Percentiles rank a stretch among this genome's conserved stretches.
Conservation (phyloP, 2,329 filamentous ascomycete genomes). For the Diaporthe vaccinii region DNA sequence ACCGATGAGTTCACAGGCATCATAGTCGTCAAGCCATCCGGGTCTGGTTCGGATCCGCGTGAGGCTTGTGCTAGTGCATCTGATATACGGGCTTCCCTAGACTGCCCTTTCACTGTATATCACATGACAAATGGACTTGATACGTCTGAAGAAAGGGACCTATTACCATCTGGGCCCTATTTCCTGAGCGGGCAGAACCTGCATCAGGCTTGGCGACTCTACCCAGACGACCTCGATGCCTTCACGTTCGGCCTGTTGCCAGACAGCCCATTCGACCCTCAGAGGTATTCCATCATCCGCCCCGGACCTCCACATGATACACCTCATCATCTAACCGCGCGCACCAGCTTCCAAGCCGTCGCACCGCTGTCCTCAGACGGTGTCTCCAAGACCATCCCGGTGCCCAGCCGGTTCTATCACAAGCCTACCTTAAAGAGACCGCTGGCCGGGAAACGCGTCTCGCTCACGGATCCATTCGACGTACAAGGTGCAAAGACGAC, state of each 20-base stretch:
- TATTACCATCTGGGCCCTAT: slow-evolving; percentile 56
- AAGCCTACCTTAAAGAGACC: slow-evolving; percentile 45
- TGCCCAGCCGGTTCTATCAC: slow-evolving; percentile 40
- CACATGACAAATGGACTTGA: slow-evolving; percentile 3
- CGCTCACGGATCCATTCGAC: slow-evolving; percentile 52
- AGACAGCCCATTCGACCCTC: slow-evolving; percentile 46
- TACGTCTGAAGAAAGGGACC: neutral
- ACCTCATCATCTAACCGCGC: neutral
- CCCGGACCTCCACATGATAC: neutral
- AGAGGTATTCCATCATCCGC: slow-evolving; percentile 14
- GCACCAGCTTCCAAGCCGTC: slow-evolving; percentile 49
- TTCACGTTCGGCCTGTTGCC: slow-evolving; percentile 56
- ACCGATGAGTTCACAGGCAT: slow-evolving; percentile 54
- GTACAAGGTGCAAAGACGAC: slow-evolving; percentile 66
- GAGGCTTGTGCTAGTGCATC: neutral
- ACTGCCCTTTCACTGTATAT: slow-evolving; percentile 27
- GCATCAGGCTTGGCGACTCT: slow-evolving; percentile 58
- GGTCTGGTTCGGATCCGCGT: slow-evolving; percentile 39
- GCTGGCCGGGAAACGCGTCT: slow-evolving; percentile 53
- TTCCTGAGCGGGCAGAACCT: slow-evolving; percentile 57
- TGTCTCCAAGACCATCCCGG: slow-evolving; percentile 43
- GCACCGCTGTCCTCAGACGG: slow-evolving; percentile 47
- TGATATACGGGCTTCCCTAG: neutral
- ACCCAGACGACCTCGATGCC: slow-evolving; percentile 53
- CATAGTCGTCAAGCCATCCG: slow-evolving; percentile 54